Evolutionary conservation across 805 yeast species (phyloP).

Genomic region (Candida tibetensis): DNA sequence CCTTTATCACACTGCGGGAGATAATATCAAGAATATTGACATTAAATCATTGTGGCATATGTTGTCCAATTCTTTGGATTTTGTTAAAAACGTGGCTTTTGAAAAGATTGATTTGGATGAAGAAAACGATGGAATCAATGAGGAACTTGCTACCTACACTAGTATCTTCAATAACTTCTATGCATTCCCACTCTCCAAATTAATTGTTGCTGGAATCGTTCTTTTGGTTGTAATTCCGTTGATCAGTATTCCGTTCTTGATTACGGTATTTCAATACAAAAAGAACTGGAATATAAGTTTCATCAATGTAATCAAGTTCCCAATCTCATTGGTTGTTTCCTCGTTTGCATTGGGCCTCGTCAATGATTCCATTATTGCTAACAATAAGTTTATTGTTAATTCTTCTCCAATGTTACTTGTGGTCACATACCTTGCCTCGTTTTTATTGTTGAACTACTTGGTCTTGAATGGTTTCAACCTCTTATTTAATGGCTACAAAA

Average conservation of each 20-base stretch:
- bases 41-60: conserved; percentile 80
- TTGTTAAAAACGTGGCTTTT: conserved; percentile 42
- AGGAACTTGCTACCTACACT: conserved; percentile 53
- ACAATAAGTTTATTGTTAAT: conserved; percentile 36
- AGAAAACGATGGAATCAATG: conserved; percentile 19
- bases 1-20: conserved; percentile 76
- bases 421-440: conserved; percentile 41
- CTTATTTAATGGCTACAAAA: conserved; percentile 30
- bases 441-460: conserved; percentile 54
- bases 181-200: conserved; percentile 48
- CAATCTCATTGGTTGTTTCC: conserved; percentile 53
- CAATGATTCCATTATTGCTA: conserved; percentile 15
- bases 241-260: conserved; percentile 43
- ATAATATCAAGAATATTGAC: conserved; percentile 61
- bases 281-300: conserved; percentile 43
- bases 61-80: conserved; percentile 68
- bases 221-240: conserved; percentile 57
- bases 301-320: conserved; percentile 51
- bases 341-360: conserved; percentile 26
- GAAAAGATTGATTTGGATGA: conserved; percentile 34
- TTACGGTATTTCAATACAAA: conserved; percentile 46
- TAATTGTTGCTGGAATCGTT: conserved; percentile 52
- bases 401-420: conserved; percentile 40
- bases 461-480: conserved; percentile 47
- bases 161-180: conserved; percentile 62